Base-by-base conservation (phyloP, 169 alveolate genomes). In the Eimeria zaria region DNA sequence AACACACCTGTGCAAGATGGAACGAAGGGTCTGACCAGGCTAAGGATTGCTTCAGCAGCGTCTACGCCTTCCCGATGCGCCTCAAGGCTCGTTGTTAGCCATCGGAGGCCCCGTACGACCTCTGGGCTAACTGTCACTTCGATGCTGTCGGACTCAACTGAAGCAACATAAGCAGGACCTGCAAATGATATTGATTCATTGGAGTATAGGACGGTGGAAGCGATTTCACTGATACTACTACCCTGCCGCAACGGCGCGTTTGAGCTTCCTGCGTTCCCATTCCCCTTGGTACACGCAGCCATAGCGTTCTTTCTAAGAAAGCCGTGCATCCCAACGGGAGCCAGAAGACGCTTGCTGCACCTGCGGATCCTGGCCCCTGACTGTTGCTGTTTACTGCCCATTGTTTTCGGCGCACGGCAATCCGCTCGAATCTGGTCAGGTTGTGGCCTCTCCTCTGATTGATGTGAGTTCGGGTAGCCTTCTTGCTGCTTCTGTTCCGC, bases 1-100 rank as follows among this genome's bases (percentile, higher is more conserved):
- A 9, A 55, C 93, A 9, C 64, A 60, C 93, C 93, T 60, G 93
- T 87, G 93, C 93, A 87, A 41, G 93, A 87, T 46, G 93, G 93
- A 46, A 48, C 81, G 20, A 87, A 87, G 20, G 93, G 93, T 46
- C 93, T 60, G 51, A 87, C 93, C 8, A 87, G 93, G 81, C 93
- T 87, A 39, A 87, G 93, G n/a, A 87, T 36, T 20, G 83, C 81
- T 39, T 87, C 93, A 11, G 93, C 93, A 11, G 93, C 73, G 74
- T 87, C 93, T 18, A 87, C 80, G 27, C 64, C 93, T 27, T 39
- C 36, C 83, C 83, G 64, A 48, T 87, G 93, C 81, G 8, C 51
- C 81, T 87, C 93, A 41, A 62, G 1, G 83, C 30, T 87, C 46
- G 60, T 67, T 87, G 80, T 39, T n/a, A 87, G 71, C 93, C 93